Conservation (phyloP, 129 eudicot species). For the Ambrosia artemisiifolia region DNA sequence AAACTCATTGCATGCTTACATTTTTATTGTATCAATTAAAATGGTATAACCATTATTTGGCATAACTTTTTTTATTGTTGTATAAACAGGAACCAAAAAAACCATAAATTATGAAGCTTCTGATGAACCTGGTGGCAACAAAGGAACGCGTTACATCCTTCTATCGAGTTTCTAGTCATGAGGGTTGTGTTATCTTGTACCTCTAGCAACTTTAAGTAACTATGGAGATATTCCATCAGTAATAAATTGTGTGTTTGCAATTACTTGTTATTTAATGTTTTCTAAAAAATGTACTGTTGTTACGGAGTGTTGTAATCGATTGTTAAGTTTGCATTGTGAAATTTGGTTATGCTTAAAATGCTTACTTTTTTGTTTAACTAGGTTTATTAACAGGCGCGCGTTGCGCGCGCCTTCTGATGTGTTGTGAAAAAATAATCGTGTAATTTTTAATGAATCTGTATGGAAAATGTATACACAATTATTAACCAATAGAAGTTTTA, state of each 20-base stretch:
- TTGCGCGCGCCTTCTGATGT: no score
- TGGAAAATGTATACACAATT: no score
- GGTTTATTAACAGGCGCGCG: no score
- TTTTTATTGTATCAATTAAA: neutral
- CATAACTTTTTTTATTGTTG: neutral
- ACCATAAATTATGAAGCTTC: constrained; percentile 22
- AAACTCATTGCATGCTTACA: neutral
- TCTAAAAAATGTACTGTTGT: neutral
- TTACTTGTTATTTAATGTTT: constrained; percentile 7
- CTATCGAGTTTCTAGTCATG: neutral
- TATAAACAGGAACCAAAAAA: constrained; percentile 30
- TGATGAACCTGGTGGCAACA: constrained; percentile 6
- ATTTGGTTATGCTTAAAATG: neutral
- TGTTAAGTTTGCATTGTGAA: neutral
- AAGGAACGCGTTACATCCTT: constrained; percentile 1
- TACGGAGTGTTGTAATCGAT: constrained; percentile 1
- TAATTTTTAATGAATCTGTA: no score
- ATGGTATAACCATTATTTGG: neutral
- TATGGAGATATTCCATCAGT: neutral
- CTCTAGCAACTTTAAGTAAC: constrained; percentile 1
- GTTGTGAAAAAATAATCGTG: no score
- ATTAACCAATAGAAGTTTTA: no score
- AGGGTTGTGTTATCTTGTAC: neutral
- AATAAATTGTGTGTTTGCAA: constrained; percentile 20
- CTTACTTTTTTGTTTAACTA: neutral